Percentiles rank a stretch among this genome's conserved stretches.
Conservation (phyloP, 495 filamentous ascomycete genomes). For the Neurospora intermedia region DNA sequence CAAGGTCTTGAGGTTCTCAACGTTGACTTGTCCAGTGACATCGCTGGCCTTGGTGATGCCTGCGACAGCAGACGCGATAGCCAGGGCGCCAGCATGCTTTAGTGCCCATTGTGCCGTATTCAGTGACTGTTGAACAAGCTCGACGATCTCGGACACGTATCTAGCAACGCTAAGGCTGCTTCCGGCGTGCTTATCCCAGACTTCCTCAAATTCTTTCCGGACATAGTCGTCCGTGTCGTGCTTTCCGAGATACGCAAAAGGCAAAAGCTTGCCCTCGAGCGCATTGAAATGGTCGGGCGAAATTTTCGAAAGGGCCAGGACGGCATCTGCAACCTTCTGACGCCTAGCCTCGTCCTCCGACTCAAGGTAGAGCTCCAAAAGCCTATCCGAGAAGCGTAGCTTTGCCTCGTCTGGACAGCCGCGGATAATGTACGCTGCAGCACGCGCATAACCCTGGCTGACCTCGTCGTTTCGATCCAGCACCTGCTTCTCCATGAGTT, state of each 20-base stretch:
- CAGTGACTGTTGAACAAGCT: conserved; percentile 52
- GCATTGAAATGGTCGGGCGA: conserved; percentile 80
- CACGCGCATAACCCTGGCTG: conserved; percentile 70
- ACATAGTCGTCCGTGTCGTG: conserved; percentile 75
- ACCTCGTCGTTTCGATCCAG: conserved; percentile 89
- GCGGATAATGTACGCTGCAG: conserved; percentile 75
- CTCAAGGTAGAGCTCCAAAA: conserved; percentile 64
- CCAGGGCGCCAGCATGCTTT: conserved; percentile 75
- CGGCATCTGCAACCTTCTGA: conserved; percentile 64
- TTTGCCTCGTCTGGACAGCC: conserved; percentile 60
- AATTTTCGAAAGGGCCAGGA: conserved; percentile 71
- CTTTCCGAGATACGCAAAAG: conserved; percentile 79
- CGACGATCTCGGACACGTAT: conserved; percentile 73
- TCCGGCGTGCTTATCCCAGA: conserved; percentile 84
- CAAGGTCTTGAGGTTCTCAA: conserved; percentile 46
- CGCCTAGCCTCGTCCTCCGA: conserved; percentile 65
- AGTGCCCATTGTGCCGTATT: conserved; percentile 76
- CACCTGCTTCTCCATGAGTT: conserved; percentile 63
- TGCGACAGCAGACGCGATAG: conserved; percentile 61
- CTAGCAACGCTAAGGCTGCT: conserved; percentile 70
- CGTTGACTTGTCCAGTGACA: conserved; percentile 39
- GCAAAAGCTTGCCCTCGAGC: conserved; percentile 61
- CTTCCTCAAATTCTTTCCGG: conserved; percentile 61
- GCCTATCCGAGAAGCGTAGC: conserved; percentile 52
- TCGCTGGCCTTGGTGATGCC: conserved; percentile 39